Evolutionary conservation across 148 eudicot genomes (phyloP), one percentile per base, ranked within the genome.

Genomic region (Heliamphora exappendiculata): DNA sequence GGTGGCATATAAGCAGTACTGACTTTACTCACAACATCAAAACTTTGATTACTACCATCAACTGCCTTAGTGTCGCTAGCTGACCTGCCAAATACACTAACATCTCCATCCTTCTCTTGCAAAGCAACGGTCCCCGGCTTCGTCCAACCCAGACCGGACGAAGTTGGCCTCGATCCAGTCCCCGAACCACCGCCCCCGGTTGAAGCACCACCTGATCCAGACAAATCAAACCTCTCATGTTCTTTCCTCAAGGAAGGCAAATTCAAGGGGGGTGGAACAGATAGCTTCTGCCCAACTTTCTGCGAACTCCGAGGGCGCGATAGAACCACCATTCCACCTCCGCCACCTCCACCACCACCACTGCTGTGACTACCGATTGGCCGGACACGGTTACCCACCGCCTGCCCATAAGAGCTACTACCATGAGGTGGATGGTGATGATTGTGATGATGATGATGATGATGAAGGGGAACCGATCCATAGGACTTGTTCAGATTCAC

Each of bases 201-300:
- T 17, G 84, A 39, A 47, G 91, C 93, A 76, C 88, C 77, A 37
- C 89, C 93, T 0, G 94, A 58, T 17, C 97, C 96, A n/a, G 83
- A 81, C 5, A 81, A 72, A 85, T 95, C 97, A 82, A 89, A 89
- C 75, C 77, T 88, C 87, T 94, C 92, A 77, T 95, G 94, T 63
- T 95, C 99, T 85, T 90, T 95, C 88, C 97, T 95, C 68, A 89
- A 44, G 14, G 99, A 95, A 0, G 99, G 97, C 75, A 95, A 87
- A 79, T 95, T 95, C 97, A 95, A 88, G 91, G 97, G 98, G 94
- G 99, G 97, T 81, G 97, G 97, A 85, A 95, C 94, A 76, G 99
- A 91, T 74, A 93, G 84, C 76, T 95, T 95, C 53, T 93, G 72
- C 78, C 81, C 91, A 72, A 75, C 86, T 76, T 92, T 94, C 78